These are phyloP conservation scores for Grosmannia clavigera DNA, from an alignment of 2,329 filamentous ascomycete genomes.

Conservation along the genomic window DNA sequence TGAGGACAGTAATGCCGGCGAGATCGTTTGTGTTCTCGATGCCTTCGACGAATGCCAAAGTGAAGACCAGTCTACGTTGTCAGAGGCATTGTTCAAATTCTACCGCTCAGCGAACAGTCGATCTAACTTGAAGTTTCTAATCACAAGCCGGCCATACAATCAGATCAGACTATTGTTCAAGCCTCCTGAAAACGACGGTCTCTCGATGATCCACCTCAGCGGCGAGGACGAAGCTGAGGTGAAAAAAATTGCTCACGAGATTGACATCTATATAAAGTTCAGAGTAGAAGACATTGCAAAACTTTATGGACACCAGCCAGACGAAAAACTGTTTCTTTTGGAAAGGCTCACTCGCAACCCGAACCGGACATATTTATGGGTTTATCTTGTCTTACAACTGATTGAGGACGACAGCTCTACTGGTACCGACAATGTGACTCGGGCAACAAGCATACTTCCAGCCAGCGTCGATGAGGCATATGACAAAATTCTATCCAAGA, in stretches of 20 bases:
- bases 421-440: neutral
- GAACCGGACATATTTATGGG: conserved; percentile 17
- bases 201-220: conserved; percentile 19
- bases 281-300: neutral
- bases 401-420: conserved; percentile 5
- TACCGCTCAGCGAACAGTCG: conserved; percentile 3
- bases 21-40: conserved; percentile 2
- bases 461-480: conserved; percentile 20
- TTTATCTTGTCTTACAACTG: conserved; percentile 12
- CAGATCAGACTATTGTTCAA: no score
- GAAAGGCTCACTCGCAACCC: conserved; percentile 7
- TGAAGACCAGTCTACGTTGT: neutral
- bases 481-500: conserved; percentile 21
- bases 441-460: conserved; percentile 9
- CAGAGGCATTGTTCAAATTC: neutral
- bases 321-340: neutral
- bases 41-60: neutral
- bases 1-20: neutral
- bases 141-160: conserved; percentile 24
- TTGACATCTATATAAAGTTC: conserved; percentile 13
- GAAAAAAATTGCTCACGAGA: conserved; percentile 15
- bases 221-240: conserved; percentile 18
- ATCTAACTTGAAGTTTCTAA: conserved; percentile 10
- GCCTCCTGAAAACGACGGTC: neutral
- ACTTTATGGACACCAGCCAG: neutral